Percentiles rank a stretch among this genome's conserved stretches.
Conservation (phyloP, 257 asterid species). For the Solanum chilense region DNA sequence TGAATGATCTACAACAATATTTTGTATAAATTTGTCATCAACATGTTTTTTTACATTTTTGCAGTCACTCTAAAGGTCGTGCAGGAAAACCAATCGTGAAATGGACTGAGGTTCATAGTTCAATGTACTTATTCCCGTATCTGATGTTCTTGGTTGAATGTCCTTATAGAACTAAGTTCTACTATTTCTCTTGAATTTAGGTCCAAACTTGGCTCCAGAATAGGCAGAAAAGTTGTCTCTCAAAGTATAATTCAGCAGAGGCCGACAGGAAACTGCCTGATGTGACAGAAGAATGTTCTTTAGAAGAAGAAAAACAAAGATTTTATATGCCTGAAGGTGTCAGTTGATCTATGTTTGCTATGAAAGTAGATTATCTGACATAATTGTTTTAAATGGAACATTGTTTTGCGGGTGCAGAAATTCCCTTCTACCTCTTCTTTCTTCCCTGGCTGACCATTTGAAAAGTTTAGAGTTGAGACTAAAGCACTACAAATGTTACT, state of each 20-base stretch:
- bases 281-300: constrained; percentile 17
- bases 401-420: neutral
- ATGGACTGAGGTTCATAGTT: constrained; percentile 66
- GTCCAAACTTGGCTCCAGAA: constrained; percentile 62
- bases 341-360: neutral
- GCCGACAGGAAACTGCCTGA: constrained; percentile 8
- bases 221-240: constrained; percentile 21
- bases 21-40: neutral
- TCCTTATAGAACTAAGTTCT: neutral
- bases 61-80: constrained; percentile 72
- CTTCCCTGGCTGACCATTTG: neutral
- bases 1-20: neutral
- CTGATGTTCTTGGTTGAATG: neutral
- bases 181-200: constrained; percentile 23
- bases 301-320: constrained; percentile 13
- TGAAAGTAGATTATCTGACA: neutral
- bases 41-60: constrained; percentile 4
- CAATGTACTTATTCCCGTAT: neutral
- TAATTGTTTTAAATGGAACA: neutral
- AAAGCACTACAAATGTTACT: neutral
- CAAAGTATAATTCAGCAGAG: constrained; percentile 18
- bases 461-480: neutral
- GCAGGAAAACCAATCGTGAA: constrained; percentile 76
- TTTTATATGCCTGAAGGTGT: constrained; percentile 21
- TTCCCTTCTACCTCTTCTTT: neutral